Evolutionary conservation across 2,329 filamentous ascomycete species (phyloP).

Genomic region (Ramularia endophylla): DNA sequence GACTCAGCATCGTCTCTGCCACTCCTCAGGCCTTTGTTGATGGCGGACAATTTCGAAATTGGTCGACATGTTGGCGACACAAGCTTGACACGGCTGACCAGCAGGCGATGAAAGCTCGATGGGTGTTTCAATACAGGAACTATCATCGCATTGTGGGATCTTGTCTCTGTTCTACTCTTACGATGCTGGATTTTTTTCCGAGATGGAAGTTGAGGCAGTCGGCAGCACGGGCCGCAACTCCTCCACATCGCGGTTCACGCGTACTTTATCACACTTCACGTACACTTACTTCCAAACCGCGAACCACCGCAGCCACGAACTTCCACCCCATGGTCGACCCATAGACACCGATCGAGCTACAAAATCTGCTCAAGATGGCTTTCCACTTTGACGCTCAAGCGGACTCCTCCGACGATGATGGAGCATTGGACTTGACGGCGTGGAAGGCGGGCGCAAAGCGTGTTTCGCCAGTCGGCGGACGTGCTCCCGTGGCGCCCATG

Average conservation of each 20-base stretch:
- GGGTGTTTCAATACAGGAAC: constrained; percentile 8
- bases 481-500: constrained; percentile 21
- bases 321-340: neutral
- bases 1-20: constrained; percentile 9
- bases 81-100: neutral
- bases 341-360: neutral
- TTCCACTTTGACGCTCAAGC: constrained; percentile 23
- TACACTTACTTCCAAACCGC: constrained; percentile 1
- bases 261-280: too few relatives aligned
- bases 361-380: constrained; percentile 13
- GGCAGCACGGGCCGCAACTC: too few relatives aligned
- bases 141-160: constrained; percentile 6
- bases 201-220: too few relatives aligned
- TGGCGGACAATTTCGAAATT: constrained; percentile 61
- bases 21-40: constrained; percentile 58
- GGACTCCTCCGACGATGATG: constrained; percentile 23
- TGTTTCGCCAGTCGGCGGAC: constrained; percentile 1
- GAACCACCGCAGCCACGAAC: neutral
- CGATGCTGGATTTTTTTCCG: neutral
- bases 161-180: neutral
- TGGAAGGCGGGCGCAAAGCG: constrained; percentile 22
- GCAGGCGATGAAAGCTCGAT: constrained; percentile 10
- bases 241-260: too few relatives aligned
- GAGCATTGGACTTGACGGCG: constrained; percentile 20
- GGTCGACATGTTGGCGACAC: constrained; percentile 29